These are phyloP conservation scores for Alternaria sp. DNA, from an alignment of 2,329 filamentous ascomycete species.

Conservation along the genomic window DNA sequence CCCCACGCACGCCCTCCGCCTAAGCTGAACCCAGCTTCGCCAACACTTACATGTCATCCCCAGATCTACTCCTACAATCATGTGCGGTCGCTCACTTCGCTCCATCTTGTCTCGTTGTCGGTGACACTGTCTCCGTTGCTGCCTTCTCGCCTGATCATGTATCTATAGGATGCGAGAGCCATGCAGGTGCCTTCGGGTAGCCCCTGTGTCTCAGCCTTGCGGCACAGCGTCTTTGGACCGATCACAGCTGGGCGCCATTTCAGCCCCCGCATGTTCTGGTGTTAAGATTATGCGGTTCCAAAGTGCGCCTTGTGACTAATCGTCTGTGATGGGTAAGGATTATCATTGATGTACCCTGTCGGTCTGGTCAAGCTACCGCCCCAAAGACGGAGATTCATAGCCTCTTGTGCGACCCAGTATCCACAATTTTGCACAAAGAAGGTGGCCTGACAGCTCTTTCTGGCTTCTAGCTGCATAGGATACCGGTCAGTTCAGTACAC, in stretches of 20 bases:
- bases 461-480: too few relatives aligned
- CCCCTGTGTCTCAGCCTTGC: slow-evolving; percentile 34
- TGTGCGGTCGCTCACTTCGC: slow-evolving; percentile 37
- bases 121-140: slow-evolving; percentile 4
- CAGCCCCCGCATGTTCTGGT: slow-evolving; percentile 7
- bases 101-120: slow-evolving; percentile 20
- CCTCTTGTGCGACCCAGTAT: too few relatives aligned
- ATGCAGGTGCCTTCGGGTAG: slow-evolving; percentile 7
- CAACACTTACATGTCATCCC: slow-evolving; percentile 51
- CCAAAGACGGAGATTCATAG: too few relatives aligned
- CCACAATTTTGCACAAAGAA: too few relatives aligned
- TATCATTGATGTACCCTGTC: too few relatives aligned
- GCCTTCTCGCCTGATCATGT: slow-evolving; percentile 6
- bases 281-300: too few relatives aligned
- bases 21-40: slow-evolving; percentile 1
- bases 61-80: slow-evolving; percentile 48
- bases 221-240: slow-evolving; percentile 23
- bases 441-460: too few relatives aligned
- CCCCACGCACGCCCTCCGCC: not conserved
- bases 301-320: too few relatives aligned
- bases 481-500: too few relatives aligned
- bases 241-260: slow-evolving; percentile 14
- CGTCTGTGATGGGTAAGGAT: too few relatives aligned
- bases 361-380: too few relatives aligned
- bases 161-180: slow-evolving; percentile 12